These are phyloP conservation scores for Vigna angularis DNA, from an alignment of 306 rosid species.

Conservation along the genomic window DNA sequence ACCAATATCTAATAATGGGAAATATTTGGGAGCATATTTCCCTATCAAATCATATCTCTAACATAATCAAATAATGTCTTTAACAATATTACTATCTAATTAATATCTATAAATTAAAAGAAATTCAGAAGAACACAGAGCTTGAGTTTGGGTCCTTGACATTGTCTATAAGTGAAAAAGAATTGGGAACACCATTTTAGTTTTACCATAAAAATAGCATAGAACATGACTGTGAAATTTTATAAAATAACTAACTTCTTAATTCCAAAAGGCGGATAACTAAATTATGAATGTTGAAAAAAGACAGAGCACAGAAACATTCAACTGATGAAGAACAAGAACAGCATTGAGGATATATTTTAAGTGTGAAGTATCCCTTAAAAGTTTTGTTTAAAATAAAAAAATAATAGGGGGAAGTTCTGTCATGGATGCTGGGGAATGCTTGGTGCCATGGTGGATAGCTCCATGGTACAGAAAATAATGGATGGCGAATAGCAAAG, in stretches of 20 bases:
- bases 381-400: neutral
- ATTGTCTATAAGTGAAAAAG: neutral
- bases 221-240: neutral
- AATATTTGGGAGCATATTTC: too few species aligned
- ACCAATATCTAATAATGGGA: too few species aligned
- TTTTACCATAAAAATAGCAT: neutral
- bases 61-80: too few species aligned
- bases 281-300: too few species aligned
- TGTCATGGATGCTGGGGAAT: neutral
- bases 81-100: too few species aligned
- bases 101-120: neutral
- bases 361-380: neutral
- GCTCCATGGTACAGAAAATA: neutral
- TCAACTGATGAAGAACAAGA: too few species aligned
- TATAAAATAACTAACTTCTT: too few species aligned
- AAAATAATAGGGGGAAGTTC: neutral
- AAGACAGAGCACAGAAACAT: too few species aligned
- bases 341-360: too few species aligned
- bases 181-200: neutral
- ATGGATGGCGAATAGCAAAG: neutral
- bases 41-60: too few species aligned
- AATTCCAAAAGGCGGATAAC: too few species aligned
- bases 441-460: neutral
- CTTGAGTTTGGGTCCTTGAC: neutral
- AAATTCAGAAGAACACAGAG: neutral